Percentiles rank a stretch among this genome's conserved stretches.
phyloP scores from a whole-genome alignment of 1,284 basidiomycete species.

The Peniophora sp. region DNA sequence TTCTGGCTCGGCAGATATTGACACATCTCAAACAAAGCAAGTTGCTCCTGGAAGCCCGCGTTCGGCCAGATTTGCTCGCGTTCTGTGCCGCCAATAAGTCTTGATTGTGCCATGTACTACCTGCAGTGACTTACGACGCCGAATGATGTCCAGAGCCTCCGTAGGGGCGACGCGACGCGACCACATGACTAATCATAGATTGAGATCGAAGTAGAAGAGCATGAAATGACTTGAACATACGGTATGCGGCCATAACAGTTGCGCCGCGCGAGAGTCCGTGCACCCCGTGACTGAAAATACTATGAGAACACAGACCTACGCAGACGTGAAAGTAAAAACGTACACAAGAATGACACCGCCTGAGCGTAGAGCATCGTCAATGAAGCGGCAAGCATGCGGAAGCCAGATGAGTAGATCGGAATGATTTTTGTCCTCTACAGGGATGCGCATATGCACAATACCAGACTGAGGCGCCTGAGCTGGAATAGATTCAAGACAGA shows the following conservation, averaged over 20 bases:
- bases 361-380: conserved; percentile 58
- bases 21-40: conserved; percentile 70
- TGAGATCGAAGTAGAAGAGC: conserved; percentile 9
- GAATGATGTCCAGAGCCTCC: conserved; percentile 53
- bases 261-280: conserved; percentile 80
- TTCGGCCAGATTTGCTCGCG: conserved; percentile 76
- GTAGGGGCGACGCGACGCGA: conserved; percentile 47
- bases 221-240: conserved; percentile 31
- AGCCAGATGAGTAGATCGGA: conserved; percentile 77
- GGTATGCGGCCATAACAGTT: conserved; percentile 76
- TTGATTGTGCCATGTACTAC: no score
- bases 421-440: conserved; percentile 76
- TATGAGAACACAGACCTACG: no score
- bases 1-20: conserved; percentile 53
- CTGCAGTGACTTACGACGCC: conserved; percentile 52
- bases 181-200: conserved; percentile 59
- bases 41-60: conserved; percentile 70
- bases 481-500: conserved; percentile 65
- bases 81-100: no score
- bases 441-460: conserved; percentile 60
- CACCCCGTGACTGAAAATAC: conserved; percentile 47
- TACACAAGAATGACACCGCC: conserved; percentile 70
- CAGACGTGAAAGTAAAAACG: no score
- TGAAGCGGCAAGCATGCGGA: conserved; percentile 72
- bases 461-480: conserved; percentile 69